Percentiles rank a stretch among this genome's conserved stretches.
These are phyloP conservation scores for Austroboletus novae-zelandiae DNA, from an alignment of 1,284 basidiomycete genomes.

Conservation along the genomic window DNA sequence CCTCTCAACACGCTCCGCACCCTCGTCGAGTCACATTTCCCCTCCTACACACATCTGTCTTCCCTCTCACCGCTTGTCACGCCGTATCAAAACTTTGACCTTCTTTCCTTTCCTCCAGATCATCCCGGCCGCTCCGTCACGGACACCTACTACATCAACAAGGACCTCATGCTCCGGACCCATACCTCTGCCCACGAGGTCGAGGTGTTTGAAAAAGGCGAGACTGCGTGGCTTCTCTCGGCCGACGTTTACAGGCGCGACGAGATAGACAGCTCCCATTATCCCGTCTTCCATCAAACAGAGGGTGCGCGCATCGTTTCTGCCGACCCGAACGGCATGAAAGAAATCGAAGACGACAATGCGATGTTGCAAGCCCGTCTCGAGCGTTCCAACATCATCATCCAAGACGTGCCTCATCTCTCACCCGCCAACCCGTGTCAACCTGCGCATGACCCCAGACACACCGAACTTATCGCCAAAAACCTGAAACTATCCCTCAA, in stretches of 20 bases:
- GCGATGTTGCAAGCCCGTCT: slow-evolving; percentile 60
- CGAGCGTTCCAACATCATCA: slow-evolving; percentile 70
- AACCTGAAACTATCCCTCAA: slow-evolving; percentile 95
- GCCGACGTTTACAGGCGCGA: slow-evolving; percentile 99
- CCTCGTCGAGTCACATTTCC: slow-evolving; percentile 85
- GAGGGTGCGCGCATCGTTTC: slow-evolving; percentile 89
- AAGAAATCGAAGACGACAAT: slow-evolving; percentile 65
- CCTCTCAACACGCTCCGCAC: slow-evolving; percentile 84
- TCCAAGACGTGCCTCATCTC: slow-evolving; percentile 82
- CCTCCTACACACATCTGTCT: slow-evolving; percentile 63
- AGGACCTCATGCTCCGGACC: slow-evolving; percentile 87
- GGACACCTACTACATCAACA: slow-evolving; percentile 97
- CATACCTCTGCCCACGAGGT: slow-evolving; percentile 99
- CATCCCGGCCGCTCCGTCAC: slow-evolving; percentile 90
- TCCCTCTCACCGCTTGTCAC: slow-evolving; percentile 87
- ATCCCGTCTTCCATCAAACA: slow-evolving; percentile 99
- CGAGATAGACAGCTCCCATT: slow-evolving; percentile 97
- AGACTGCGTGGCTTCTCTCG: slow-evolving; percentile 86
- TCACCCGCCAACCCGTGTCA: slow-evolving; percentile 82
- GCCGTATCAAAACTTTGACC: slow-evolving; percentile 94
- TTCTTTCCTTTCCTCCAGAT: slow-evolving; percentile 89
- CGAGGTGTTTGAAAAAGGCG: slow-evolving; percentile 78
- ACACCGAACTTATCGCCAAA: slow-evolving; percentile 71
- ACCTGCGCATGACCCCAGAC: slow-evolving; percentile 65
- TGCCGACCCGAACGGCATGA: slow-evolving; percentile 49